Conservation (phyloP, 768 basidiomycete genomes). For the Naematelia encephala region DNA sequence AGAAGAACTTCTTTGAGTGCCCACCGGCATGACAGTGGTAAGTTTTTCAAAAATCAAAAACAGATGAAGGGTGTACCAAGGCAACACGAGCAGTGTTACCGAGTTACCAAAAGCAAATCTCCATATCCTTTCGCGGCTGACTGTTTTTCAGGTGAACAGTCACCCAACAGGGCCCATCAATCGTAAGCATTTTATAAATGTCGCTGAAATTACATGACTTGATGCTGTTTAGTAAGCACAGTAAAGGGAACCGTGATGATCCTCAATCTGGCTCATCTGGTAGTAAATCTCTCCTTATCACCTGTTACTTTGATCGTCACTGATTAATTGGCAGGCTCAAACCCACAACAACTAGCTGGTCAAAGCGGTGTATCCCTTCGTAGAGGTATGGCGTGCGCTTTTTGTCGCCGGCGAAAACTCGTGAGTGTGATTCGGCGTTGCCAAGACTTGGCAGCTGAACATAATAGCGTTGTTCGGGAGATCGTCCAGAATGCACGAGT, state of each 20-base stretch:
- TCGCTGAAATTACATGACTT: neutral
- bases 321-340: neutral
- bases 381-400: neutral
- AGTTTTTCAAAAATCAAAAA: too few species aligned
- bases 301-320: neutral
- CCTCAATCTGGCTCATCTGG: neutral
- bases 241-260: neutral
- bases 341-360: neutral
- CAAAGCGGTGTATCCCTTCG: neutral
- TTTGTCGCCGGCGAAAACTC: neutral
- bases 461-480: constrained; percentile 34
- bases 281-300: neutral
- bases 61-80: too few species aligned
- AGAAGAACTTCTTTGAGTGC: neutral
- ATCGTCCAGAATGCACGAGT: constrained; percentile 29
- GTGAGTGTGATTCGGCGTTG: neutral
- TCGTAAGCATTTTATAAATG: neutral
- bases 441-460: neutral
- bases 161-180: neutral
- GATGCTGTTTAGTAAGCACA: neutral
- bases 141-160: neutral
- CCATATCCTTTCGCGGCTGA: too few species aligned
- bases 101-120: too few species aligned
- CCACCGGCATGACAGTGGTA: neutral
- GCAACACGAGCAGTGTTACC: too few species aligned